Evolutionary conservation across 169 alveolate species (phyloP).

Genomic region (Plasmodium blacklocki): DNA sequence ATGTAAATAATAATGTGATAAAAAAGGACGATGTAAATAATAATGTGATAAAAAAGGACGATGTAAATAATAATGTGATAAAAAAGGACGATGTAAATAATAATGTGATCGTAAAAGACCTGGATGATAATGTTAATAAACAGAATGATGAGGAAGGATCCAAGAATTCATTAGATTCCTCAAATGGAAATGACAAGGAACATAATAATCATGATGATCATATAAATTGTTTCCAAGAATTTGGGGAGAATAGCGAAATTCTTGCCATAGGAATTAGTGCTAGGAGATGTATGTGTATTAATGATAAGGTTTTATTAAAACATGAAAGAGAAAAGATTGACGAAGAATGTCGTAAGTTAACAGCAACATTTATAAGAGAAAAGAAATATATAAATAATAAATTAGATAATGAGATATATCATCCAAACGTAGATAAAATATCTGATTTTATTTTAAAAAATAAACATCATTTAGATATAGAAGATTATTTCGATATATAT

Average conservation of each 20-base stretch:
- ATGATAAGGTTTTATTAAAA: constrained; percentile 56
- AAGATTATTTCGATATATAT: constrained; percentile 76
- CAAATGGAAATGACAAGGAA: no score
- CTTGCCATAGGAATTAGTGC: constrained; percentile 43
- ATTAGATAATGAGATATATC: constrained; percentile 18
- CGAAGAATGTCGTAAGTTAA: constrained; percentile 62
- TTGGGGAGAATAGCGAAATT: constrained; percentile 12
- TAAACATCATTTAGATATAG: constrained; percentile 48
- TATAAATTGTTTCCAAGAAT: neutral
- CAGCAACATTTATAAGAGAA: constrained; percentile 68
- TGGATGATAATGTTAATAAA: no score
- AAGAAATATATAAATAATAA: constrained; percentile 47
- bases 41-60: neutral
- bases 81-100: constrained; percentile 14
- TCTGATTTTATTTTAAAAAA: constrained; percentile 77
- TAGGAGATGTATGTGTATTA: constrained; percentile 68
- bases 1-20: neutral
- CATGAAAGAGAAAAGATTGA: constrained; percentile 50
- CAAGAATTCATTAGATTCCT: neutral
- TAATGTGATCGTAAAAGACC: neutral
- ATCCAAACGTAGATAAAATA: constrained; percentile 49
- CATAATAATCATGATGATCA: neutral
- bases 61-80: no score
- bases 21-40: no score
- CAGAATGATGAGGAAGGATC: neutral